Conservation (phyloP, 2,329 filamentous ascomycete species). For the Raffaelea ambrosiae region DNA sequence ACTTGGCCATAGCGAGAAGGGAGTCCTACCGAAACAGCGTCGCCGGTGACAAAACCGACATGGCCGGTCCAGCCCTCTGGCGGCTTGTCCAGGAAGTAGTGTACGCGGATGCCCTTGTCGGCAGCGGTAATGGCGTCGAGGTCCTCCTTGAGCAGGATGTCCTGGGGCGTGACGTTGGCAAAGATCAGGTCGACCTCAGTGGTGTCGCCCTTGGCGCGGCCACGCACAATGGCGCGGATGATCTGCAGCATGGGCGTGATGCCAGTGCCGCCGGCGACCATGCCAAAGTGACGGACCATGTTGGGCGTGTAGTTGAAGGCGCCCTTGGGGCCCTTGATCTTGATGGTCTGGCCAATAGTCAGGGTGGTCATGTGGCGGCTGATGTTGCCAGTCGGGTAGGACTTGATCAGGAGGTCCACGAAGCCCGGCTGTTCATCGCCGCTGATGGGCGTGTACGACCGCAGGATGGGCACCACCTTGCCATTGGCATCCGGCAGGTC, state of each 20-base stretch:
- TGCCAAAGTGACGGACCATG: slow-evolving; percentile 93
- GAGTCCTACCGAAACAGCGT: slow-evolving; percentile 70
- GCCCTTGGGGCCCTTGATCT: slow-evolving; percentile 89
- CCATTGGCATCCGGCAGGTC: slow-evolving; percentile 60
- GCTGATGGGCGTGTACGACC: slow-evolving; percentile 87
- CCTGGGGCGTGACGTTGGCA: slow-evolving; percentile 87
- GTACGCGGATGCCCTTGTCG: slow-evolving; percentile 74
- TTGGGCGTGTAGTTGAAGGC: slow-evolving; percentile 97
- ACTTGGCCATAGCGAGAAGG: neutral
- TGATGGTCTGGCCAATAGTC: slow-evolving; percentile 76
- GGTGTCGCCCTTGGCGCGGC: slow-evolving; percentile 67
- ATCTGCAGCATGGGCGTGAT: slow-evolving; percentile 99
- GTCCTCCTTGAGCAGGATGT: slow-evolving; percentile 90
- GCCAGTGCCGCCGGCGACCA: slow-evolving; percentile 95
- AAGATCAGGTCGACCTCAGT: slow-evolving; percentile 94
- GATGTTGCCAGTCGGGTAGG: slow-evolving; percentile 96
- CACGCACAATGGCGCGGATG: slow-evolving; percentile 79
- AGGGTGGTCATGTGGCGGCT: slow-evolving; percentile 83
- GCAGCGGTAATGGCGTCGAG: slow-evolving; percentile 69
- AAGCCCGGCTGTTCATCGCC: slow-evolving; percentile 82
- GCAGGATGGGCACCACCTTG: slow-evolving; percentile 71
- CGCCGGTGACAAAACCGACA: slow-evolving; percentile 87
- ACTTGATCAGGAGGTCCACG: slow-evolving; percentile 97
- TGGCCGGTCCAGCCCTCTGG: slow-evolving; percentile 86
- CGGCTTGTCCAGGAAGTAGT: slow-evolving; percentile 96